Base-by-base conservation (phyloP, 768 basidiomycete genomes). In the Tulasnella sp. region DNA sequence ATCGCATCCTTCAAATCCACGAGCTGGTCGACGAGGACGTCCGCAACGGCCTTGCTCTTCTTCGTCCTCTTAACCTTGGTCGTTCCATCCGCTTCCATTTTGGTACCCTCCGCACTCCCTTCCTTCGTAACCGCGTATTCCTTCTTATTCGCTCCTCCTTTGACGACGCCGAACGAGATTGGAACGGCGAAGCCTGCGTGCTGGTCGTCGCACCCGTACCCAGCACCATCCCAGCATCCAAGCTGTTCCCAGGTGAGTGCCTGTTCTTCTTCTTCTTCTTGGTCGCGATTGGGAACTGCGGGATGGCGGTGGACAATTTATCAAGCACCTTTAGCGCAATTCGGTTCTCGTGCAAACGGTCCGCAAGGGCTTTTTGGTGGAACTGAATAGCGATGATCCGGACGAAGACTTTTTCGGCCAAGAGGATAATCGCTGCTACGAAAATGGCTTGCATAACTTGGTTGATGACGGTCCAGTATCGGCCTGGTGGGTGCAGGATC, bases 351-450 rank as follows among this genome's bases (percentile, higher is more conserved):
- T 85, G 84, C 19, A 93, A 83, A 45, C 92, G 89, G 74, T 93
- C 92, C 74, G 91, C 89, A 31, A 93, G 87, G 1, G 92, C 91
- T 75, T 88, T 91, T 78, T 89, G 86, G 81, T 93, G 92, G 81
- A 93, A 94, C 79, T 89, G 91, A 83, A 93, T 93, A 36, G 93
- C 92, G 67, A 93, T 88, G 77, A 90, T 89, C 79, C 89, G 91
- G 39, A 94, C 82, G 81, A 91, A 89, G 45, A 91, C 81, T 81
- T 88, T 89, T 80, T 89, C 88, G 37, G 81, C 85, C 17, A 88
- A 84, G 1, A 89, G 80, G 67, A 88, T 83, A 37, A 87, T 73
- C 0, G 82, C 80, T 0, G 84, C 81, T 14, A 86, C 81, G 78
- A 88, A 89, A 52, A 88, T 79, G 40, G 85, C 86, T 86, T 91